Percentiles rank a stretch among this genome's conserved stretches.
Conservation (phyloP, 2,329 filamentous ascomycete genomes). For the Periconia macrospinosa region DNA sequence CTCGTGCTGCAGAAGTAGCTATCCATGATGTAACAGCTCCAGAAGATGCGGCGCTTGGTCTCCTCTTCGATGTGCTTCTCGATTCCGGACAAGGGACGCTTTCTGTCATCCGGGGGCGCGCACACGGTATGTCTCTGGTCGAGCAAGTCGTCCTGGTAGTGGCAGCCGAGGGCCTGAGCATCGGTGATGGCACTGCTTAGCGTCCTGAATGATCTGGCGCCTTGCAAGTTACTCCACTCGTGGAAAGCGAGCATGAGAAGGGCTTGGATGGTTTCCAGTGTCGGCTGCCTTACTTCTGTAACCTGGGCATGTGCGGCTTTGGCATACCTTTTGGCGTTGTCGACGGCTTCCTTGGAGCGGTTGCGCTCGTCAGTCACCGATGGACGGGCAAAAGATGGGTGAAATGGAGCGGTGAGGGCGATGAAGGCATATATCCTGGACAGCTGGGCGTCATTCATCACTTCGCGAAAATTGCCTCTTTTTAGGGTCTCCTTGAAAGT, state of each 20-base stretch:
- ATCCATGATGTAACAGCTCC: constrained; percentile 74
- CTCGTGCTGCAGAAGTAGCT: constrained; percentile 68
- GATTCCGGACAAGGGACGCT: constrained; percentile 9
- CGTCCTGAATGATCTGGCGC: constrained; percentile 66
- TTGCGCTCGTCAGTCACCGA: background rate
- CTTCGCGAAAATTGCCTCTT: background rate
- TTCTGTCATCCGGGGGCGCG: background rate
- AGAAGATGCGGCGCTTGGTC: constrained; percentile 69
- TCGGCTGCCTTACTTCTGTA: constrained; percentile 41
- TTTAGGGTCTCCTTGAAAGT: constrained; percentile 55
- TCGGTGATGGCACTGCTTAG: constrained; percentile 62
- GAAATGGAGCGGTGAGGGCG: constrained; percentile 70
- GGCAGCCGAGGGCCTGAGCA: constrained; percentile 50
- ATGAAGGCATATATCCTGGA: constrained; percentile 67
- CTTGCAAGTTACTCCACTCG: constrained; percentile 68
- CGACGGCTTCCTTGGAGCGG: background rate
- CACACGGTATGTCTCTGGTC: constrained; percentile 23
- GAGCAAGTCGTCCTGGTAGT: constrained; percentile 29
- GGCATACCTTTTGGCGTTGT: constrained; percentile 65
- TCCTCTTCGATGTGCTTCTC: constrained; percentile 62
- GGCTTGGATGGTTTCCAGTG: constrained; percentile 67
- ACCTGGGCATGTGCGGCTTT: constrained; percentile 58
- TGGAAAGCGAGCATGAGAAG: constrained; percentile 72
- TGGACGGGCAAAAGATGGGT: constrained; percentile 54
- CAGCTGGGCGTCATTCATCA: background rate